A percentile compares a stretch with the other conserved stretches of the same genome.
phyloP scores from a whole-genome alignment of 2,329 filamentous ascomycete species.

The Mollisiaceae sp. region DNA sequence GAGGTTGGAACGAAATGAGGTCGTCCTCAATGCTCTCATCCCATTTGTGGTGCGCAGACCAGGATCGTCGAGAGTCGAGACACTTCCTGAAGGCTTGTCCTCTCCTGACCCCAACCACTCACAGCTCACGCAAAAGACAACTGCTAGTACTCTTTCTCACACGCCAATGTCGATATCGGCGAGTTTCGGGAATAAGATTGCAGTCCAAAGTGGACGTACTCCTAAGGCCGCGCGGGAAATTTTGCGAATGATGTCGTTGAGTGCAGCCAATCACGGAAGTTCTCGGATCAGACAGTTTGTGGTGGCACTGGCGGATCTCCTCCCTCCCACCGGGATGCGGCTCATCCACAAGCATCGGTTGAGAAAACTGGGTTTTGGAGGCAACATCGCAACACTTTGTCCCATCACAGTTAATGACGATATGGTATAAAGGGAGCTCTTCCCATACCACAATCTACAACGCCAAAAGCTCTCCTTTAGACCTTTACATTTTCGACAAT shows the following conservation, averaged over 20 bases:
- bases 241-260: slow-evolving; percentile 2
- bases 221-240: neutral
- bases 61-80: neutral
- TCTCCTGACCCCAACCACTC: neutral
- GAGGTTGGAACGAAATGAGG: neutral
- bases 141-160: too few relatives aligned
- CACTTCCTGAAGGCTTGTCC: neutral
- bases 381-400: neutral
- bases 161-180: too few relatives aligned
- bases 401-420: neutral
- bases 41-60: neutral
- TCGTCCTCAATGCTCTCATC: neutral
- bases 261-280: neutral
- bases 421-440: neutral
- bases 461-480: neutral
- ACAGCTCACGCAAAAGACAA: too few relatives aligned
- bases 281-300: neutral
- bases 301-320: neutral
- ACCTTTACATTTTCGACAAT: neutral
- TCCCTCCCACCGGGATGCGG: neutral
- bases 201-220: neutral
- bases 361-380: neutral
- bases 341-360: neutral
- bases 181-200: neutral
- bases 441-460: neutral